These are phyloP conservation scores for Violaceomyces palustris DNA, from an alignment of 1,284 basidiomycete genomes.

Conservation along the genomic window DNA sequence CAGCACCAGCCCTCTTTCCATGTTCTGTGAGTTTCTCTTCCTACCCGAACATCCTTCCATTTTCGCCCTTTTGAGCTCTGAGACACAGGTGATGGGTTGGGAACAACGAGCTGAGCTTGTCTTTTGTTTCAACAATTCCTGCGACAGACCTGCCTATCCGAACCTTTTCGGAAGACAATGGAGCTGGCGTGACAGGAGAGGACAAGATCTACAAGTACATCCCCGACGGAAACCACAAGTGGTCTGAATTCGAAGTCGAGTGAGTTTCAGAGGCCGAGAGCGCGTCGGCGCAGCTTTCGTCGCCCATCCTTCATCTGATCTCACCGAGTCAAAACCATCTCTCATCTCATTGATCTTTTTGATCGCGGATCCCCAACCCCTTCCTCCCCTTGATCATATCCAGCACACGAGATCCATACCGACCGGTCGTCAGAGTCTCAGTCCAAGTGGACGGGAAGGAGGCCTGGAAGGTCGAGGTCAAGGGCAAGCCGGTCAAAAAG, in stretches of 20 bases:
- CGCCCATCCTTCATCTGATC: background rate
- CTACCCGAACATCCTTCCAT: too few relatives aligned
- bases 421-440: slow-evolving; percentile 57
- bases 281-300: too few relatives aligned
- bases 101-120: too few relatives aligned
- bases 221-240: slow-evolving; percentile 54
- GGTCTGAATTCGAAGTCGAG: slow-evolving; percentile 68
- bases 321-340: background rate
- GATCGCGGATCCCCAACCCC: too few relatives aligned
- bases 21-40: slow-evolving; percentile 52
- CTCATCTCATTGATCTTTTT: background rate
- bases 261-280: too few relatives aligned
- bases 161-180: slow-evolving; percentile 53
- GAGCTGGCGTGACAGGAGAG: slow-evolving; percentile 56
- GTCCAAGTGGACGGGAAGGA: slow-evolving; percentile 64
- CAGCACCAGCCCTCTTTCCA: slow-evolving; percentile 63
- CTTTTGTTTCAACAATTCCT: too few relatives aligned
- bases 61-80: background rate
- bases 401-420: slow-evolving; percentile 59
- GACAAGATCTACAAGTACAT: slow-evolving; percentile 64
- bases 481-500: slow-evolving; percentile 44
- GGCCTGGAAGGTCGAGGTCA: slow-evolving; percentile 58
- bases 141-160: slow-evolving; percentile 47
- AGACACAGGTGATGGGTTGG: slow-evolving; percentile 57
- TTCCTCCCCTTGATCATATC: too few relatives aligned